These are phyloP conservation scores for Aspergillus panamensis DNA, from an alignment of 495 filamentous ascomycete species.

Conservation along the genomic window DNA sequence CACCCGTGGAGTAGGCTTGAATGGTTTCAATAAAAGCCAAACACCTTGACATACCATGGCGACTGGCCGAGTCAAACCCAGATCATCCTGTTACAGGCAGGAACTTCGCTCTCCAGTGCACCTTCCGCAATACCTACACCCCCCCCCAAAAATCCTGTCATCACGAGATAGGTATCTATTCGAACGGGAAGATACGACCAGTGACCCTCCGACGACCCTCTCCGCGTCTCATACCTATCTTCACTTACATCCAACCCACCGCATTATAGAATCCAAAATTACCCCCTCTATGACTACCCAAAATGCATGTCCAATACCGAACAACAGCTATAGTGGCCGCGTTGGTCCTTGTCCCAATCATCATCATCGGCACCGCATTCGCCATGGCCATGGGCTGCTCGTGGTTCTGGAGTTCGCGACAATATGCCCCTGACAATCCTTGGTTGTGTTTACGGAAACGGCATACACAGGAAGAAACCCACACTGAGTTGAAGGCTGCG, in stretches of 20 bases:
- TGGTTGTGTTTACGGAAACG: slow-evolving; percentile 17
- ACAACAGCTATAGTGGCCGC: slow-evolving; percentile 42
- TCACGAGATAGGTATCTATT: too few relatives aligned
- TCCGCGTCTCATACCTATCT: background rate
- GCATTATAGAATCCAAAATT: slow-evolving; percentile 13
- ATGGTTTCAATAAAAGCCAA: background rate
- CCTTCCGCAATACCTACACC: background rate
- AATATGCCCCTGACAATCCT: slow-evolving; percentile 5
- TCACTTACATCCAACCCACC: background rate
- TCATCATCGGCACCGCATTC: slow-evolving; percentile 43
- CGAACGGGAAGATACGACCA: too few relatives aligned
- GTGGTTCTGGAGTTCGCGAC: slow-evolving; percentile 33
- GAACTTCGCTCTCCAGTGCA: background rate
- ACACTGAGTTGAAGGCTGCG: background rate
- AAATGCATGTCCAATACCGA: slow-evolving; percentile 32
- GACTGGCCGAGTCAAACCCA: background rate
- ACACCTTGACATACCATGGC: background rate
- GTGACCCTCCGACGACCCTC: background rate
- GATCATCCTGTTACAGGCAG: background rate
- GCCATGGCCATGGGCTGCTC: slow-evolving; percentile 46
- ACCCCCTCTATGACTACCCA: slow-evolving; percentile 29
- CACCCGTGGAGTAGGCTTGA: slow-evolving; percentile 43
- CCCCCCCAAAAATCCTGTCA: background rate
- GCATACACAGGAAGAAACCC: background rate
- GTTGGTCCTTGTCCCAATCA: slow-evolving; percentile 55